Percentiles rank a stretch among this genome's conserved stretches.
Evolutionary conservation across 306 rosid genomes (phyloP).

Genomic region (Oemleria cerasiformis): DNA sequence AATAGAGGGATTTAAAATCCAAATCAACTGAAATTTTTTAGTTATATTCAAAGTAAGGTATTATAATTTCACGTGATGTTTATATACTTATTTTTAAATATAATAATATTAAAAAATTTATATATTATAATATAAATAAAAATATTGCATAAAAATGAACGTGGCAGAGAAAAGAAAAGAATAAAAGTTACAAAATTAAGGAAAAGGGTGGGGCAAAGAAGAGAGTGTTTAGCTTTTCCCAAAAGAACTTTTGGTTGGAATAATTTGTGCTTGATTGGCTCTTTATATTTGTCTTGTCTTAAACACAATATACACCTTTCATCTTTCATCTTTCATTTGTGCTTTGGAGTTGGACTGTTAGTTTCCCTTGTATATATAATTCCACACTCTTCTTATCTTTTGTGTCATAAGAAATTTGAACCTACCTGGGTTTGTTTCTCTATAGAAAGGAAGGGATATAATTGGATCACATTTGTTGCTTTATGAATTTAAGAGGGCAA

Average conservation of each 20-base stretch:
- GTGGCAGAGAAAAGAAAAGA: neutral
- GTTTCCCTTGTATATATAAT: neutral
- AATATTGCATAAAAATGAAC: too few relatives aligned
- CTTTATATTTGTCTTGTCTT: slow-evolving; percentile 46
- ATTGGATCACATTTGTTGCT: too few relatives aligned
- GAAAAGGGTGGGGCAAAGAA: neutral
- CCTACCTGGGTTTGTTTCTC: neutral
- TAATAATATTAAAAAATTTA: too few relatives aligned
- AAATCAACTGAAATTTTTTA: too few relatives aligned
- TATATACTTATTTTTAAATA: too few relatives aligned
- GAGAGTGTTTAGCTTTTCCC: slow-evolving; percentile 27
- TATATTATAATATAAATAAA: too few relatives aligned
- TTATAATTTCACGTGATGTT: too few relatives aligned
- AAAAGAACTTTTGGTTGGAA: slow-evolving; percentile 46
- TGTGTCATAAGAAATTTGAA: neutral
- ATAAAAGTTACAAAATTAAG: slow-evolving; percentile 28
- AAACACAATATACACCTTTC: slow-evolving; percentile 23
- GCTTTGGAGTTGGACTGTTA: slow-evolving; percentile 19
- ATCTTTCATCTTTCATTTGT: slow-evolving; percentile 8
- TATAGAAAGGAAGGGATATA: neutral
- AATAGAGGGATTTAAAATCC: slow-evolving; percentile 5
- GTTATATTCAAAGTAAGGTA: too few relatives aligned
- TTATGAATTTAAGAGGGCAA: too few relatives aligned
- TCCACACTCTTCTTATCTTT: neutral
- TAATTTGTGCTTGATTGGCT: slow-evolving; percentile 46